Percentiles rank a stretch among this genome's conserved stretches.
These are phyloP conservation scores for Plasmodium gallinaceum DNA, from an alignment of 169 alveolate species.

Conservation along the genomic window DNA sequence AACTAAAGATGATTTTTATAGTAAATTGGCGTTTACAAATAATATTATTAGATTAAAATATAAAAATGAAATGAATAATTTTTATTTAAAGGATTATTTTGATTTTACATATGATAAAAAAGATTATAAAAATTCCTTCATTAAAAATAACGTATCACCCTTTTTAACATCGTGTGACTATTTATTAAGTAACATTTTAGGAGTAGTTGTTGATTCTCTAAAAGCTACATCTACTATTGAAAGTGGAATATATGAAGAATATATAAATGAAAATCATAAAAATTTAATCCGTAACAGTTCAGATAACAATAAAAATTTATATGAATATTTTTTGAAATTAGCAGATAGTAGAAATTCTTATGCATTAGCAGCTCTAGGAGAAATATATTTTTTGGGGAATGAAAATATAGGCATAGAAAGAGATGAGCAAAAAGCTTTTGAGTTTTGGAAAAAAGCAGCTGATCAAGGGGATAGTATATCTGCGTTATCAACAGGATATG, in stretches of 20 bases:
- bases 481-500: conserved; percentile 88
- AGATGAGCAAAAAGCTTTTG: conserved; percentile 86
- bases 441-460: conserved; percentile 90
- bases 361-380: conserved; percentile 88
- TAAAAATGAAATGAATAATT: conserved; percentile 39
- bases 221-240: conserved; percentile 17
- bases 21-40: conserved; percentile 70
- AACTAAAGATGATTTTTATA: conserved; percentile 59
- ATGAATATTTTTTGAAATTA: conserved; percentile 77
- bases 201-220: conserved; percentile 58
- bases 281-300: conserved; percentile 54
- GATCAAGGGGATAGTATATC: conserved; percentile 90
- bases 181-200: conserved; percentile 60
- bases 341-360: conserved; percentile 77
- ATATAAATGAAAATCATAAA: conserved; percentile 25
- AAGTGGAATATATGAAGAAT: conserved; percentile 33
- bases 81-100: conserved; percentile 44
- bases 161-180: conserved; percentile 64
- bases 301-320: conserved; percentile 71
- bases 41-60: conserved; percentile 65
- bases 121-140: conserved; percentile 13
- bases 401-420: conserved; percentile 83
- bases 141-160: conserved; percentile 54
- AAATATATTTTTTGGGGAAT: conserved; percentile 88
- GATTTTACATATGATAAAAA: conserved; percentile 74